Evolutionary conservation across 139 green algal species (phyloP).

Genomic region (Dunaliella primolecta): DNA sequence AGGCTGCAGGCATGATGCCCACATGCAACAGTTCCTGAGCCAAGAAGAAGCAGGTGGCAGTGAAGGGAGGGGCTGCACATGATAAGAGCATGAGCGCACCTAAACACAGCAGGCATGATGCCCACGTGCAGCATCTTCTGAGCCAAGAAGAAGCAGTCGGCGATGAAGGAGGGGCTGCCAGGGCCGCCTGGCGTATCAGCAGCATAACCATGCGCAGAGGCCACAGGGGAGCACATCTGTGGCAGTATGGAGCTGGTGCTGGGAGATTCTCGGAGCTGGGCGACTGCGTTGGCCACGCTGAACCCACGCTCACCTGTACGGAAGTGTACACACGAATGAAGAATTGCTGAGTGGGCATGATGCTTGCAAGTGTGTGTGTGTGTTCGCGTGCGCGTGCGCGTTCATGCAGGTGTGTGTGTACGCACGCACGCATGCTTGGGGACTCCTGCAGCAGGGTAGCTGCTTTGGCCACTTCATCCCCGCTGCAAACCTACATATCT

Average conservation of each 20-base stretch:
- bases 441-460: too few species aligned
- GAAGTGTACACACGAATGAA: background rate
- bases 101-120: slow-evolving; percentile 51
- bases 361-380: background rate
- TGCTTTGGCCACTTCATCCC: too few species aligned
- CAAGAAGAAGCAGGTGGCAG: background rate
- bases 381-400: background rate
- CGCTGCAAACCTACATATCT: too few species aligned
- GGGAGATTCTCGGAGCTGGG: background rate
- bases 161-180: slow-evolving; percentile 58
- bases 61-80: too few species aligned
- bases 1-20: background rate
- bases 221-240: background rate
- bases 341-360: too few species aligned
- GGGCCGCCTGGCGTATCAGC: slow-evolving; percentile 9
- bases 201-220: background rate
- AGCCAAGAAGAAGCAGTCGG: slow-evolving; percentile 72
- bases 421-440: background rate
- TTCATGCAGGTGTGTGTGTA: background rate
- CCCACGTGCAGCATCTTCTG: slow-evolving; percentile 53
- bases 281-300: background rate
- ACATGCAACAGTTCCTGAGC: background rate
- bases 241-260: background rate
- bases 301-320: background rate
- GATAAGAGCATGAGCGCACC: too few species aligned